Percentiles rank a stretch among this genome's conserved stretches.
Evolutionary conservation across 2,329 filamentous ascomycete species (phyloP).

Genomic region (Phialophora macrospora): DNA sequence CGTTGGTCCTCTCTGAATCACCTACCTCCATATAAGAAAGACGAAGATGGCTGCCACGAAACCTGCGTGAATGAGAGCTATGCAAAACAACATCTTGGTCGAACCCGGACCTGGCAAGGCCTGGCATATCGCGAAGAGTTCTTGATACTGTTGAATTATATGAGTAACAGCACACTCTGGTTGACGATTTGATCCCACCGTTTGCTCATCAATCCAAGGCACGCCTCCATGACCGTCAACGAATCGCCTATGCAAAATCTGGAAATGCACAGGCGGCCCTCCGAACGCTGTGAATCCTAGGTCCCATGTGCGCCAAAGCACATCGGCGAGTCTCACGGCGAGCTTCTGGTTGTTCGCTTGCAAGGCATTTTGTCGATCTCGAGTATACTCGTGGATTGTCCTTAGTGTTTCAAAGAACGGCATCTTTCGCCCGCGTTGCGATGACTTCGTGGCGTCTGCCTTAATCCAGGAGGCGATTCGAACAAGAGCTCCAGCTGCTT

Average conservation of each 20-base stretch:
- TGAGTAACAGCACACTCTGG: background rate
- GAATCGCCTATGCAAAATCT: conserved; percentile 68
- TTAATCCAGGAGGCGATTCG: background rate
- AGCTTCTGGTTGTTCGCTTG: conserved; percentile 42
- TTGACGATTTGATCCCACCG: conserved; percentile 51
- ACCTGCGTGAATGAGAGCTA: conserved; percentile 68
- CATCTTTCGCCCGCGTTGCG: background rate
- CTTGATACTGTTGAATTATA: conserved; percentile 62
- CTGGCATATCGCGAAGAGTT: conserved; percentile 72
- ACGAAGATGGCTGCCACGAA: conserved; percentile 61
- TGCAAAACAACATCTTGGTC: conserved; percentile 74
- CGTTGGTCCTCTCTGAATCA: background rate
- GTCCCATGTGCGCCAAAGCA: conserved; percentile 57
- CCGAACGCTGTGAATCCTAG: conserved; percentile 70
- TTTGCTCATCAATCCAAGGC: conserved; percentile 71
- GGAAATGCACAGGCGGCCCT: conserved; percentile 72
- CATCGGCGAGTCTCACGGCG: conserved; percentile 42
- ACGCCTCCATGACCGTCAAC: conserved; percentile 57
- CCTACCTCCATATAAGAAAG: conserved; percentile 68
- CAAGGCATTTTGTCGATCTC: conserved; percentile 18
- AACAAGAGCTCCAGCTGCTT: background rate
- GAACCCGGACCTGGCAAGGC: conserved; percentile 69
- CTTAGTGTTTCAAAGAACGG: background rate
- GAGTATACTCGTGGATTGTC: conserved; percentile 10
- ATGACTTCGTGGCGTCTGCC: background rate